These are phyloP conservation scores for Blastocystis sp. DNA, from an alignment of 352 stramenopile species.

Conservation along the genomic window DNA sequence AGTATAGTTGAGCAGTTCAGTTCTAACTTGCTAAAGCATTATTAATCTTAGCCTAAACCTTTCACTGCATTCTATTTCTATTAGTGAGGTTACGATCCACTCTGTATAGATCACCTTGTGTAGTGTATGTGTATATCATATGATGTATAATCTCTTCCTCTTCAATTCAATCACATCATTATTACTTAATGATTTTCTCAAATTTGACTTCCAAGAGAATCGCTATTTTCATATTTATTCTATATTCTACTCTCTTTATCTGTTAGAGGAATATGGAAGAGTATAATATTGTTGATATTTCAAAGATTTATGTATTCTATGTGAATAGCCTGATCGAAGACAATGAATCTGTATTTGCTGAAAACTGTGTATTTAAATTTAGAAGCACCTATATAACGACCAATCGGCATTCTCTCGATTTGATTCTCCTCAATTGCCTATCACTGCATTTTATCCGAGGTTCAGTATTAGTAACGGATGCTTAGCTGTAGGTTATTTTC, in stretches of 20 bases:
- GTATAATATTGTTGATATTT: conserved; percentile 32
- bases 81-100: too few relatives aligned
- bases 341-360: neutral
- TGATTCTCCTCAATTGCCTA: neutral
- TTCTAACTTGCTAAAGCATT: too few relatives aligned
- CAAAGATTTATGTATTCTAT: neutral
- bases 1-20: too few relatives aligned
- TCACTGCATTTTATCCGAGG: neutral
- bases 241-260: neutral
- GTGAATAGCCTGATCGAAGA: conserved; percentile 1
- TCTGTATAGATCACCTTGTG: too few relatives aligned
- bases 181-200: too few relatives aligned
- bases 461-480: neutral
- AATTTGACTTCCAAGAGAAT: too few relatives aligned
- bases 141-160: too few relatives aligned
- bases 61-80: too few relatives aligned
- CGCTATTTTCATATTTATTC: neutral
- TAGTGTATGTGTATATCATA: too few relatives aligned
- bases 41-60: too few relatives aligned
- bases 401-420: neutral
- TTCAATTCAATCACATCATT: too few relatives aligned
- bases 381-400: neutral
- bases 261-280: neutral
- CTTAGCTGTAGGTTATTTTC: neutral
- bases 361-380: neutral